A percentile compares a stretch with the other conserved stretches of the same genome.
Evolutionary conservation across 2,329 filamentous ascomycete genomes (phyloP).

Genomic region (Fusarium neocosmosporiellum): DNA sequence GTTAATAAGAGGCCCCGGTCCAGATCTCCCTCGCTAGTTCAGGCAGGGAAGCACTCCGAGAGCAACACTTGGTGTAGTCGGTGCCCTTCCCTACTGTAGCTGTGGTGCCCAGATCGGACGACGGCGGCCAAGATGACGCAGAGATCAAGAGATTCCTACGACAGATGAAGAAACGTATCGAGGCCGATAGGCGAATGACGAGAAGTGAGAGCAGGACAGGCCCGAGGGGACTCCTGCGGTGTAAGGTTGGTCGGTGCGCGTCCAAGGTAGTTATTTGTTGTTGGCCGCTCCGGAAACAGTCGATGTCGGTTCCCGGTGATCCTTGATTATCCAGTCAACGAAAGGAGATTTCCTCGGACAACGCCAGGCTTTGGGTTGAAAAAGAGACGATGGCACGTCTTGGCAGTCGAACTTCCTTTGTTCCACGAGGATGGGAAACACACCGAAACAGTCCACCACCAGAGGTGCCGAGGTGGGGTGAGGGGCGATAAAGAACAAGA

Average conservation of each 20-base stretch:
- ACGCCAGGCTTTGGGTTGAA: background rate
- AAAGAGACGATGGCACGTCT: constrained; percentile 11
- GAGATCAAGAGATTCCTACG: constrained; percentile 11
- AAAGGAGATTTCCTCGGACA: background rate
- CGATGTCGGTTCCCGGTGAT: constrained; percentile 4
- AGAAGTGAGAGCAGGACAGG: background rate
- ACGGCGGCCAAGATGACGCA: constrained; percentile 25
- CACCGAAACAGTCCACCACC: constrained; percentile 27
- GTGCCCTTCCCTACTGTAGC: background rate
- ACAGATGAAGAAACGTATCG: constrained; percentile 1
- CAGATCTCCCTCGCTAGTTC: constrained; percentile 8
- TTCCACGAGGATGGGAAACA: constrained; percentile 24
- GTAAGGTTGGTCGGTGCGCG: background rate
- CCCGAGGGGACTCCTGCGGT: constrained; percentile 5
- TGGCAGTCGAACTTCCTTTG: constrained; percentile 32
- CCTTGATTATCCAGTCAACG: constrained; percentile 3
- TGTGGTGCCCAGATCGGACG: constrained; percentile 23
- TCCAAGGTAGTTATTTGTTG: background rate
- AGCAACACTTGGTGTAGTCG: constrained; percentile 5
- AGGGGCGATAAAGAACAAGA: constrained; percentile 25
- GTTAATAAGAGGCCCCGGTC: constrained; percentile 11
- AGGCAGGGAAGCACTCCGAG: background rate
- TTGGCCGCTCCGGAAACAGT: constrained; percentile 5
- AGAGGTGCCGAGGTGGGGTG: constrained; percentile 30
- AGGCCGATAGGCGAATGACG: background rate